Evolutionary conservation across 306 rosid genomes (phyloP), one percentile per base, ranked within the genome.

Genomic region (Cicer yamashitae): DNA sequence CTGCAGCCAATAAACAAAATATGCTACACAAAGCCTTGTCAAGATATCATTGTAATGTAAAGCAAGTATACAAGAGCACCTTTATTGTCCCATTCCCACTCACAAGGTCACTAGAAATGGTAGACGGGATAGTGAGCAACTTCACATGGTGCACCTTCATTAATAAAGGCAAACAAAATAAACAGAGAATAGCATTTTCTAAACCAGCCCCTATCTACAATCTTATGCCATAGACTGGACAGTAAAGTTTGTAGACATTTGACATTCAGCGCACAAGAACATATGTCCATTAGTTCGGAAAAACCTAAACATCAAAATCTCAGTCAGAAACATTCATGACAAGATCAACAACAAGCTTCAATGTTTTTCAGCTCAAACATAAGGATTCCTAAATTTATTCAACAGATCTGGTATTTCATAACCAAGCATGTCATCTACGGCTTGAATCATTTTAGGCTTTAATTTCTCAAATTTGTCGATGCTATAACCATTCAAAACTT

Each of bases 371-470:
- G 38, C 18, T 82, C 81, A 89, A 76, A 76, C 96, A 38, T 94
- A 92, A 18, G 96, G 99, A 67, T 92, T 96, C 80, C 88, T 86
- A 61, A 96, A 96, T 46, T 85, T 90, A 79, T 96, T 96, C 79
- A 96, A 52, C 53, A 96, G 90, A n/a, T 90, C 93, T 0, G 99
- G 98, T 68, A 96, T 88, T 48, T 92, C 98, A 39, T 92, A 96
- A 61, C 93, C 98, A 78, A 96, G 87, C 99, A 96, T 96, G 80
- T 96, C 93, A 41, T 96, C 98, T 0, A 96, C 96, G 0, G 91
- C 84, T 85, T 92, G 91, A 73, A 96, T 86, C 99, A 96, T 89
- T 85, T 89, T 92, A 20, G 99, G 92, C 86, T 89, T 96, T 68
- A 96, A 79, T 86, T 83, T 96, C 85, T 96, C 98, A 44, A 96